Base-by-base conservation (phyloP, 208 protist genomes). In the Leishmania aethiopica region DNA sequence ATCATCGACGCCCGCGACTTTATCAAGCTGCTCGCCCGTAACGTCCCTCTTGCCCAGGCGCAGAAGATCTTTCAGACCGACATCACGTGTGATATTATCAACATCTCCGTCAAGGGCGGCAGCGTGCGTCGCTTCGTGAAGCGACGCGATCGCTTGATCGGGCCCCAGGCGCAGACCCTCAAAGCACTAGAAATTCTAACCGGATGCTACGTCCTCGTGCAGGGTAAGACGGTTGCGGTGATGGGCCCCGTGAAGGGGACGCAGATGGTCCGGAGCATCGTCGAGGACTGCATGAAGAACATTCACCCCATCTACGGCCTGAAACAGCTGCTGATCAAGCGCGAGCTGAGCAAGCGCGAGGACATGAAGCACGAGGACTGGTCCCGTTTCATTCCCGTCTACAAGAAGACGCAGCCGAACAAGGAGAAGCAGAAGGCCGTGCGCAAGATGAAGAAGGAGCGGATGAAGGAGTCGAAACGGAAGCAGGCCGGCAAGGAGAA, bases 221-320 rank as follows among this genome's bases (percentile, higher is more conserved):
- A 99, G 87, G 99, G 98, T 49, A 99, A 99, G 84, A 99, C 99
- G 5, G 99, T 99, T 3, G 88, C 97, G 17, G 91, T 93, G 32
- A 99, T 99, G 94, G 99, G 99, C 0, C 91, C 95, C 28, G 94
- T 97, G 66, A 98, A 99, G 80, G 99, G 99, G 17, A 93, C 98
- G 22, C 98, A 99, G 81, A 90, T 96, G 86, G 99, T 99, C 11
- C 93, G 98, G 42, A 96, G 98, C 77, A 98, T 99, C 55, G 99
- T 99, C 11, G 93, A 99, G 66, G 99, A 99, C 83, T 99, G 99
- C 91, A 99, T 99, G 99, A 97, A 99, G 82, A 99, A 99, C 84
- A 99, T 99, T 62, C 99, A 99, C 83, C 99, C 99, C 19, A 99
- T 99, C 69, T 99, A 99, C 88, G 99, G 99, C 81, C 99, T 99